Evolutionary conservation across 805 yeast species (phyloP).

Genomic region (Nakazawaea ambrosiae): DNA sequence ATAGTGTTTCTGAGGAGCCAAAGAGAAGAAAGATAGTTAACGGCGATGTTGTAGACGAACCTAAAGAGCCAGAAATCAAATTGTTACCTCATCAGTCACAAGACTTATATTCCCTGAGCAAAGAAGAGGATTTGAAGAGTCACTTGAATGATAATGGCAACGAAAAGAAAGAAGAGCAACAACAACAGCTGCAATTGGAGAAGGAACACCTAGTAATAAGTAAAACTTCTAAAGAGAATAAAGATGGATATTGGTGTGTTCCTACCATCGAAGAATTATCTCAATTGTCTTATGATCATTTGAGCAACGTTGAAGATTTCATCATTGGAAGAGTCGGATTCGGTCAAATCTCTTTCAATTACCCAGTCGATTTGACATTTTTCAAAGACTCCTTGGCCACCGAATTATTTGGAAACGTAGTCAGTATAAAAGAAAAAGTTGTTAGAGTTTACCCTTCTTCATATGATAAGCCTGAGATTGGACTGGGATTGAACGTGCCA

Average conservation of each 20-base stretch:
- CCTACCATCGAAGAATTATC: constrained; percentile 51
- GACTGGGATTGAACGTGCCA: constrained; percentile 69
- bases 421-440: constrained; percentile 40
- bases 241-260: constrained; percentile 54
- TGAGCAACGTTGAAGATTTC: constrained; percentile 53
- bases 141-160: no score
- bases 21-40: constrained; percentile 7
- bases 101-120: not conserved
- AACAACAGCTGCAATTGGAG: not conserved
- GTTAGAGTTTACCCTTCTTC: constrained; percentile 60
- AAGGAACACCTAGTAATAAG: not conserved
- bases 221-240: not conserved
- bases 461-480: constrained; percentile 48
- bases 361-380: constrained; percentile 61
- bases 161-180: not conserved
- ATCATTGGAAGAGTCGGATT: constrained; percentile 60
- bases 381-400: constrained; percentile 34
- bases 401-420: constrained; percentile 31
- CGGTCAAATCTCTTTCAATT: constrained; percentile 61
- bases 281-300: constrained; percentile 34
- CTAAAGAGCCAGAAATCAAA: not conserved
- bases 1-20: not conserved
- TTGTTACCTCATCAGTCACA: not conserved
- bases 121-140: no score
- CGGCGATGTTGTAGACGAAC: constrained; percentile 1